Base-by-base conservation (phyloP, 176 grass and related monocot genomes). In the Metroxylon sagu region DNA sequence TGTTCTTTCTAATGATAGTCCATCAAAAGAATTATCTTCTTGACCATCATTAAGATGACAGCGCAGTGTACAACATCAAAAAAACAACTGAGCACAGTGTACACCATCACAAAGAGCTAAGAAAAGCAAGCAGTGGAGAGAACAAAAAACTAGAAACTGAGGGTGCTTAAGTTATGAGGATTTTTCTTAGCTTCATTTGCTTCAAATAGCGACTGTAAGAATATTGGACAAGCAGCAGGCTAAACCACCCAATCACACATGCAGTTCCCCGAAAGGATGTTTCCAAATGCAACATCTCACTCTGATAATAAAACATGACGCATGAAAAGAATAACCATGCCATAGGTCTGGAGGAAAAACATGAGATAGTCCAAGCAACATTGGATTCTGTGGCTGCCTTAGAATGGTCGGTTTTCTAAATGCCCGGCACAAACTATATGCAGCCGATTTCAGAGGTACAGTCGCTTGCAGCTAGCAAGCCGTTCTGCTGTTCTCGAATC, bases 271-370 rank as follows among this genome's bases (percentile, higher is more conserved):
- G 62, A 77, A 90, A 90, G 60, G 87, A 90, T 71, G 87, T 65
- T 50, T 90, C 87, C 71, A 90, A 29, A 63, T 79, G 76, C 60
- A 85, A 53, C 52, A 80, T 65, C 82, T 90, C 82, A 31, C 75
- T 85, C 78, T 90, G 87, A 69, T 85, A 90, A 76, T 85, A 90
- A 82, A 90, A 90, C 87, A 90, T 85, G 52, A 76, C 62, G 19
- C 82, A 79, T 48, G 82, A 82, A 72, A 90, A 77, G 75, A 90
- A 90, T 79, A 90, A 90, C 87, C 87, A 90, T 59, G 79, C 72
- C 82, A 90, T 90, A 55, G 82, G 82, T 56, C 87, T 90, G 72
- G 27, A 76, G 55, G n/a, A n/a, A n/a, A n/a, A 10, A 60, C 8
- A 54, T 52, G 35, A 18, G 35, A 69, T 61, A 19, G 30, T 65